These are phyloP conservation scores for Rhynchosporium graminicola DNA, from an alignment of 2,329 filamentous ascomycete genomes.

Conservation along the genomic window DNA sequence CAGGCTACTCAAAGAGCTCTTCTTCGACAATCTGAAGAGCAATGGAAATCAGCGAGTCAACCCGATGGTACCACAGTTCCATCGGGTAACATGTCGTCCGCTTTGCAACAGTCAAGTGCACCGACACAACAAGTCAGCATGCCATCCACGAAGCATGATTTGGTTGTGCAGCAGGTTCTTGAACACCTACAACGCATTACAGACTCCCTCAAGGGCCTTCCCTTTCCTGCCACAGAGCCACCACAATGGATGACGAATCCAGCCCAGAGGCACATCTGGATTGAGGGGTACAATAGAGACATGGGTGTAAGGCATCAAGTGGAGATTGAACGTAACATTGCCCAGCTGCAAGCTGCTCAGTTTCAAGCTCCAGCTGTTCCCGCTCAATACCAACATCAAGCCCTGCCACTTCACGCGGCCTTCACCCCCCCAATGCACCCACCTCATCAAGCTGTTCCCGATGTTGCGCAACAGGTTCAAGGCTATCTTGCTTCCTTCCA, in stretches of 20 bases:
- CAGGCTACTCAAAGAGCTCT: constrained; percentile 31
- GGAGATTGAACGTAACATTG: constrained; percentile 42
- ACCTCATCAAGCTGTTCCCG: constrained; percentile 20
- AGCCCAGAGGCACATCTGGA: constrained; percentile 53
- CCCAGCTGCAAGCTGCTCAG: constrained; percentile 31
- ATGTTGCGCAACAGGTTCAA: constrained; percentile 36
- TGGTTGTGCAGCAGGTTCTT: constrained; percentile 4
- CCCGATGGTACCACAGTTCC: constrained; percentile 6
- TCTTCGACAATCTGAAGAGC: constrained; percentile 27
- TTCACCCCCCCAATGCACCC: constrained; percentile 26
- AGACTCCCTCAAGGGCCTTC: constrained; percentile 47
- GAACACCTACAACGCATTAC: constrained; percentile 33
- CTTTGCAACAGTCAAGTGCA: constrained; percentile 28
- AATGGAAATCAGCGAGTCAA: constrained; percentile 15
- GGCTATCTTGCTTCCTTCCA: constrained; percentile 31
- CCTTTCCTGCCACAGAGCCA: constrained; percentile 53
- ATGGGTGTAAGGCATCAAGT: constrained; percentile 43
- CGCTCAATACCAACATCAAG: constrained; percentile 32
- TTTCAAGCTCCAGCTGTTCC: constrained; percentile 33
- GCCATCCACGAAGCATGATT: neutral
- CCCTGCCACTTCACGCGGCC: constrained; percentile 21
- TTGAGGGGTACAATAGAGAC: constrained; percentile 48
- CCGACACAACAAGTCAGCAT: constrained; percentile 13
- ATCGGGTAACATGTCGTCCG: constrained; percentile 22
- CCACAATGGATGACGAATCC: constrained; percentile 54